Percentiles rank a stretch among this genome's conserved stretches.
phyloP scores from a whole-genome alignment of 116 monocot genomes.

The Zostera marina region DNA sequence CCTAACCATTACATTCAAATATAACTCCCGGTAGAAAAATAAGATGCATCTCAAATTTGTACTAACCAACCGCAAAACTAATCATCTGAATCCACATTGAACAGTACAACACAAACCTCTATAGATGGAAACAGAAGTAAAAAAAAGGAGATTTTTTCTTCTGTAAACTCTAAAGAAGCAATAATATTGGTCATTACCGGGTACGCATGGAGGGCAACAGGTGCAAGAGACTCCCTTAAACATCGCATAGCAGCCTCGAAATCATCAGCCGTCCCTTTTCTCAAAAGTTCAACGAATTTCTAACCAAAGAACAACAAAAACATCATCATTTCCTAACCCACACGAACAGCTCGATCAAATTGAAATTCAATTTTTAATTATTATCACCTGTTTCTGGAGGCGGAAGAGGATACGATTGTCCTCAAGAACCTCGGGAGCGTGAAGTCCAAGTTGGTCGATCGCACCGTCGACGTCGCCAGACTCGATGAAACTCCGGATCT shows the following conservation, averaged over 20 bases:
- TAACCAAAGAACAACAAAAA: conserved; percentile 3
- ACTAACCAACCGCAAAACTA: too few relatives aligned
- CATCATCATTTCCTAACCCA: neutral
- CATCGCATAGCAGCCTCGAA: conserved; percentile 56
- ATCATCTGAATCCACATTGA: neutral
- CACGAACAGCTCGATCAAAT: neutral
- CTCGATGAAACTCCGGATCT: conserved; percentile 52
- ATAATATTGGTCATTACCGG: conserved; percentile 33
- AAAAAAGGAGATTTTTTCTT: neutral
- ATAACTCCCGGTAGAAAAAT: too few relatives aligned
- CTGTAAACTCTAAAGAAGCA: neutral
- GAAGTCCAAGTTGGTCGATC: conserved; percentile 28
- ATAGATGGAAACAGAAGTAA: neutral
- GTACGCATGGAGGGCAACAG: conserved; percentile 92
- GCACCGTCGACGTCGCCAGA: conserved; percentile 60
- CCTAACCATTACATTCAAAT: too few relatives aligned
- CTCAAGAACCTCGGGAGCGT: conserved; percentile 50
- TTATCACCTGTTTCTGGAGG: conserved; percentile 73
- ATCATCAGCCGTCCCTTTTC: conserved; percentile 56
- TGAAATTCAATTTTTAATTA: neutral
- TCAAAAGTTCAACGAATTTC: conserved; percentile 92
- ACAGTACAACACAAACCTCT: neutral
- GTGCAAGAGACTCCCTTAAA: conserved; percentile 57
- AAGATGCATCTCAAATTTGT: too few relatives aligned
- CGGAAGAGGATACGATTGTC: conserved; percentile 87